Evolutionary conservation across 2,329 filamentous ascomycete species (phyloP).

Genomic region (Hortaea werneckii): DNA sequence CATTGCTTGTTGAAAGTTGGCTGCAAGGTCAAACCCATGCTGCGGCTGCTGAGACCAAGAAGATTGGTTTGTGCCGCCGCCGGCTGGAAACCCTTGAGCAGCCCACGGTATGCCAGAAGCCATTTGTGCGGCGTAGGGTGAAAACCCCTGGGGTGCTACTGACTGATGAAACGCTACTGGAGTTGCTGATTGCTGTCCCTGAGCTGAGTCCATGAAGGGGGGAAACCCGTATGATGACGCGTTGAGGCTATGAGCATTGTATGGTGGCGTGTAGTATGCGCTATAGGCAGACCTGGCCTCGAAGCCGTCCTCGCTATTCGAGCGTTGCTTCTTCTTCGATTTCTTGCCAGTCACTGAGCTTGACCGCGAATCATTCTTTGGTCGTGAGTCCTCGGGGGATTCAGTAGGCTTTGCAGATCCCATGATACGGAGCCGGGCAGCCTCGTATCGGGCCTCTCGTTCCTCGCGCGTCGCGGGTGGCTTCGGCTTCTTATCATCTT

Average conservation of each 20-base stretch:
- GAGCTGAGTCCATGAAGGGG: not conserved
- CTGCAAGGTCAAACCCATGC: conserved; percentile 34
- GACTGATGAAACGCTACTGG: not conserved
- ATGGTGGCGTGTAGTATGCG: conserved; percentile 18
- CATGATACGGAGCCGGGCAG: conserved; percentile 82
- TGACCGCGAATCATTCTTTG: conserved; percentile 70
- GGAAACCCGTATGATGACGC: not conserved
- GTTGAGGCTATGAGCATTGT: not conserved
- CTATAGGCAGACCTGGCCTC: conserved; percentile 59
- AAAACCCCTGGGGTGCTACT: not conserved
- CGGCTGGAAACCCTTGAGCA: not conserved
- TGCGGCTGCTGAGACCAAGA: conserved; percentile 16
- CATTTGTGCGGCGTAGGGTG: not conserved
- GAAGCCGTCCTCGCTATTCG: conserved; percentile 54
- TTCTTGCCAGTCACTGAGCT: conserved; percentile 81
- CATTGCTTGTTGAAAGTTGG: conserved; percentile 38
- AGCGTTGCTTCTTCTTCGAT: conserved; percentile 50
- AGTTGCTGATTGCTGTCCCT: conserved; percentile 1
- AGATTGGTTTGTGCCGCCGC: not conserved
- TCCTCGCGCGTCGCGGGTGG: conserved; percentile 68
- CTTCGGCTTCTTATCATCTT: conserved; percentile 54
- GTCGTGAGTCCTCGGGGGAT: conserved; percentile 53
- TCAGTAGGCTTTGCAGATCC: conserved; percentile 62
- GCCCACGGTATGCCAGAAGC: conserved; percentile 3
- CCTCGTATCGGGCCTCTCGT: conserved; percentile 82